Evolutionary conservation across 1,284 basidiomycete genomes (phyloP), one percentile per base, ranked within the genome.

Genomic region (Cutaneotrichosporon cyanovorans): DNA sequence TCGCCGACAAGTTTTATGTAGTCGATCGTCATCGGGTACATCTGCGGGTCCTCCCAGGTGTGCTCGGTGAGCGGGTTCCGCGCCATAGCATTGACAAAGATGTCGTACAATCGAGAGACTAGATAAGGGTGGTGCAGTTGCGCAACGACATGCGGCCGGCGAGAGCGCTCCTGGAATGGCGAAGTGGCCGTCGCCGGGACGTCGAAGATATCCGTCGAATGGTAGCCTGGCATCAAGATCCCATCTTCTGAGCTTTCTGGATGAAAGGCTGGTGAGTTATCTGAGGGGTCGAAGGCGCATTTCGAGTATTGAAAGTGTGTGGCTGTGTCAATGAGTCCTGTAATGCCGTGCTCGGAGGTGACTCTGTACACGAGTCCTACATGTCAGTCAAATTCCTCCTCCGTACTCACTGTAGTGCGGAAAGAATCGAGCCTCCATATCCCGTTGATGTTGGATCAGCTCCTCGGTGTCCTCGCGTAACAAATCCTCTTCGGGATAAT

Each of bases 11-110:
- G 11, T 12, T 41, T 33, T 11, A 18, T 11, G 31, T 41, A 28
- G 28, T 14, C 11, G 18, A 37, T 18, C 15, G 36, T 16, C 36
- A 19, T 37, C 36, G 16, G 36, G 36, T 5, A 19, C 16, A 20
- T 20, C 16, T 37, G 34, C 14, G 51, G 41, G 33, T 59, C 42
- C 34, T 59, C 46, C 57, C 57, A 59, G 10, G 45, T 55, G n/a
- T 16, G 14, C 2, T 7, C 16, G 11, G 16, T 33, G 19, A 55
- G 51, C 5, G 52, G 48, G 9, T 52, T 48, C 1, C 48, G 43
- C 36, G 37, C 28, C 57, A 59, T 59, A 5, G 50, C 45, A 3
- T 41, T 37, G 15, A 48, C 37, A 16, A 59, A n/a, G 4, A 47
- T 36, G 43, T 43, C 37, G 28, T 53, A 19, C 12, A 44, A 15